Base-by-base conservation (phyloP, 768 basidiomycete species). In the Boletus rubropictus region DNA sequence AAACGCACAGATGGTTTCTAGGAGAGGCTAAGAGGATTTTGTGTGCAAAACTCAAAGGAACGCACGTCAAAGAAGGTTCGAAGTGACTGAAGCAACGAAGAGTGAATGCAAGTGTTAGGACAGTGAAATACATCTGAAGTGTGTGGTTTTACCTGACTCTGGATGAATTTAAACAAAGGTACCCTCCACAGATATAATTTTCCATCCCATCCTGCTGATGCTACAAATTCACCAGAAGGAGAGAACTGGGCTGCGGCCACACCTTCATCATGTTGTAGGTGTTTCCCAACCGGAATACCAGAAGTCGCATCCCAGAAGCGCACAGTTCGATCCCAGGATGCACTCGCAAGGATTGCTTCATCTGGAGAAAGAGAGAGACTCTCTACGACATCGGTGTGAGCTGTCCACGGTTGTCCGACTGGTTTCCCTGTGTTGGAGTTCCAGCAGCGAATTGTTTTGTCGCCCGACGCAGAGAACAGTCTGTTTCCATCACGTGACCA, bases 1-100 rank as follows among this genome's bases (percentile, higher is more conserved):
- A n/a, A n/a, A 7, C 4, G 32, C 32, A 33, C 7, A 9, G n/a
- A 75, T 78, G 15, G 91, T 17, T 34, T 6, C 33, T 34, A 17
- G 33, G n/a, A 18, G 17, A 17, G 7, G 17, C 9, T 34, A 3
- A 17, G 33, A 17, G 9, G 8, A 17, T 3, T 10, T n/a, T 8
- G 5, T 31, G 29, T 14, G 6, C 12, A 14, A 31, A 14, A 7
- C 14, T 31, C 29, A 31, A 0, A 14, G 29, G 4, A 31, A 18
- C 33, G 8, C 7, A 34, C 33, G 17, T 18, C 8, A 15, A 34
- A 17, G 8, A 18, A 34, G 4, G 17, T n/a, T 17, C 32, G 32
- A 18, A 1, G 17, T 34, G 33, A 34, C 17, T 34, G 17, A 34
- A 34, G 9, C n/a, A 34, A 17, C n/a, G 9, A 9, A 18, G 8